These are phyloP conservation scores for Eremothecium sinecaudum DNA, from an alignment of 1,139 yeast species.

Conservation along the genomic window DNA sequence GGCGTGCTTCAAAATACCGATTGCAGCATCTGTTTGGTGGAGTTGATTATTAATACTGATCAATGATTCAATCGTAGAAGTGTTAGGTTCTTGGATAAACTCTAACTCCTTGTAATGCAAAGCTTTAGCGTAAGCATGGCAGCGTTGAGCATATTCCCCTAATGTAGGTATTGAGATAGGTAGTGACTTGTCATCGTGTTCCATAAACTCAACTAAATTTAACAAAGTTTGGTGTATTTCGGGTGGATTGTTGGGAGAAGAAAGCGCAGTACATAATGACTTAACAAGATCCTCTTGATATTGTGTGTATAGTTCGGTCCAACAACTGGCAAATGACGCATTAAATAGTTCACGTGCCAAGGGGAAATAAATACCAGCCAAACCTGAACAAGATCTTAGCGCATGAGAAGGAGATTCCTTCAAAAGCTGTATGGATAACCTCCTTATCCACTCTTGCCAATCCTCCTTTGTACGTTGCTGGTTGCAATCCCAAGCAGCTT, in stretches of 20 bases:
- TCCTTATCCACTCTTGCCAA: constrained; percentile 96
- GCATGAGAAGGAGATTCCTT: constrained; percentile 95
- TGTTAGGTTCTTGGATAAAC: constrained; percentile 85
- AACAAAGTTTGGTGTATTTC: constrained; percentile 86
- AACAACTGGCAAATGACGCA: constrained; percentile 90
- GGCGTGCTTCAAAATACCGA: constrained; percentile 91
- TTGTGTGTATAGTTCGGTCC: constrained; percentile 89
- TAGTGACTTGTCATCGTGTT: constrained; percentile 88
- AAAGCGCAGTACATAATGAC: constrained; percentile 75
- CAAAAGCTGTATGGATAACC: constrained; percentile 74
- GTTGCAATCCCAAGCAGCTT: constrained; percentile 86
- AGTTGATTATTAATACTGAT: constrained; percentile 88
- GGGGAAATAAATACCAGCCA: constrained; percentile 84
- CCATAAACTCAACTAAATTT: constrained; percentile 92
- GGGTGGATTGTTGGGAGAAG: constrained; percentile 89
- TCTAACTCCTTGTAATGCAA: constrained; percentile 92
- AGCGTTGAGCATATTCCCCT: constrained; percentile 87
- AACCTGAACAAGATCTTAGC: constrained; percentile 81
- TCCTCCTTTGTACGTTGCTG: constrained; percentile 87
- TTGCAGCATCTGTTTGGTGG: constrained; percentile 96
- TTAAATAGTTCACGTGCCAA: constrained; percentile 86
- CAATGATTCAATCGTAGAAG: constrained; percentile 85
- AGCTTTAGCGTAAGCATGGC: constrained; percentile 97
- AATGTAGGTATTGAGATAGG: constrained; percentile 84
- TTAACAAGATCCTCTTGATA: constrained; percentile 86